A percentile compares a stretch with the other conserved stretches of the same genome.
phyloP scores from a whole-genome alignment of 2,329 filamentous ascomycete species.

The Mycogone perniciosa region DNA sequence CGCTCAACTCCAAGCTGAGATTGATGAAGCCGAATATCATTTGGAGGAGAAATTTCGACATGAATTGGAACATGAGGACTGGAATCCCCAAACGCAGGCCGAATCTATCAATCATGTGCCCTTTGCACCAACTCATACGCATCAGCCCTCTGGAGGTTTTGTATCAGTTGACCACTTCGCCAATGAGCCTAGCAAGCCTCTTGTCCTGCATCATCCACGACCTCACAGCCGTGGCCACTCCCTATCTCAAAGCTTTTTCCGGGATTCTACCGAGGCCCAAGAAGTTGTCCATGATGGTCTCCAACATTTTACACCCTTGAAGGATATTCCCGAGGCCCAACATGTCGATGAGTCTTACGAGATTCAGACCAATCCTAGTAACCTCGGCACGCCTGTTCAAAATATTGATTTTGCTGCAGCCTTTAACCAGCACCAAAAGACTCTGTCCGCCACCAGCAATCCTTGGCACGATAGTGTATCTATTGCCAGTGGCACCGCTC shows the following conservation, averaged over 20 bases:
- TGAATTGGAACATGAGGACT: slow-evolving; percentile 72
- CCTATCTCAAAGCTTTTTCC: slow-evolving; percentile 59
- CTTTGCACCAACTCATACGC: slow-evolving; percentile 29
- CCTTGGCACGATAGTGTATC: slow-evolving; percentile 54
- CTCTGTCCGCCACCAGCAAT: slow-evolving; percentile 53
- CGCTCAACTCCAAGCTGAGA: slow-evolving; percentile 77
- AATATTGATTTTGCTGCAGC: slow-evolving; percentile 40
- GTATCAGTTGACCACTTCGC: slow-evolving; percentile 46
- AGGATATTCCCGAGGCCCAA: slow-evolving; percentile 34
- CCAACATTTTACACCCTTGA: slow-evolving; percentile 35
- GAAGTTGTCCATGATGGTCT: slow-evolving; percentile 32
- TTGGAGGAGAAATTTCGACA: slow-evolving; percentile 73
- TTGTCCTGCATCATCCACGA: slow-evolving; percentile 62
- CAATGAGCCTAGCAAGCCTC: slow-evolving; percentile 45
- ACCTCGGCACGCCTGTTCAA: slow-evolving; percentile 57
- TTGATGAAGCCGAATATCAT: slow-evolving; percentile 81
- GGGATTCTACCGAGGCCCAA: slow-evolving; percentile 45
- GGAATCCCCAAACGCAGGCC: slow-evolving; percentile 54
- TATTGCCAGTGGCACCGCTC: slow-evolving; percentile 26
- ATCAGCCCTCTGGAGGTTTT: slow-evolving; percentile 43
- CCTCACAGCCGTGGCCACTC: slow-evolving; percentile 71
- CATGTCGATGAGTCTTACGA: slow-evolving; percentile 53
- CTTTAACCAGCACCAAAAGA: slow-evolving; percentile 46
- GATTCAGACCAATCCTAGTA: slow-evolving; percentile 68
- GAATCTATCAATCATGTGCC: slow-evolving; percentile 21